phyloP scores from a whole-genome alignment of 192 early-diverging fungal genomes.

The Umbelopsis isabellina region DNA sequence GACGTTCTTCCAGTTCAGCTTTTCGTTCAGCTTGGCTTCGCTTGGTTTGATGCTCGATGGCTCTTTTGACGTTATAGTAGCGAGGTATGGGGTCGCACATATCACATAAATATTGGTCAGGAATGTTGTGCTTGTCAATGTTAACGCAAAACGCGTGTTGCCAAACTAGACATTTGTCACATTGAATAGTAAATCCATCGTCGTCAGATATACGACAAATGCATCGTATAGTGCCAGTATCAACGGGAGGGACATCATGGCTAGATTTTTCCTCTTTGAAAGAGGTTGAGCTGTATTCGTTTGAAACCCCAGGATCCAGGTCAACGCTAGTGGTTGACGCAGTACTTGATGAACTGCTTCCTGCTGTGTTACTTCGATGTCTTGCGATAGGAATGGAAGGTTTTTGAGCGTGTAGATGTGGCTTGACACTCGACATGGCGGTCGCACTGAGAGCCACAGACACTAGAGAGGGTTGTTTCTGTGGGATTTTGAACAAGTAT shows the following conservation, averaged over 20 bases:
- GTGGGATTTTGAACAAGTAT: constrained; percentile 15
- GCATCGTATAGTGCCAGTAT: constrained; percentile 91
- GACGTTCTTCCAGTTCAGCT: constrained; percentile 11
- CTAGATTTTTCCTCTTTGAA: neutral
- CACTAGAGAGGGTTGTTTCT: constrained; percentile 20
- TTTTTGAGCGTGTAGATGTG: constrained; percentile 22
- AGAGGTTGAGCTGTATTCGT: neutral
- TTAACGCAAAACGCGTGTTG: constrained; percentile 91
- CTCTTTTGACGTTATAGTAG: constrained; percentile 51
- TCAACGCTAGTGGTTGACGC: constrained; percentile 13
- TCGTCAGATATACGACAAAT: constrained; percentile 90
- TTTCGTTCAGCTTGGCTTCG: constrained; percentile 20
- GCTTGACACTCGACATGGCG: constrained; percentile 22
- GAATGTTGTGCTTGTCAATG: constrained; percentile 71
- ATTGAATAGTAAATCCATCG: constrained; percentile 97
- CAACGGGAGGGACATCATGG: constrained; percentile 51
- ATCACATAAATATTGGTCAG: constrained; percentile 89
- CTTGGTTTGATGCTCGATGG: constrained; percentile 46
- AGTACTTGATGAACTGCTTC: constrained; percentile 19
- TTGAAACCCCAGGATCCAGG: constrained; percentile 1
- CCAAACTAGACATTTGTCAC: constrained; percentile 93
- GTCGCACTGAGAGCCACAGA: constrained; percentile 20
- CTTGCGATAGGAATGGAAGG: constrained; percentile 8
- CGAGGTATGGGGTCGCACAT: constrained; percentile 70
- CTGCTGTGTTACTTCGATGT: constrained; percentile 11